Evolutionary conservation across 345 rosid genomes (phyloP), one percentile per base, ranked within the genome.

Genomic region (Eutrema heterophyllum): DNA sequence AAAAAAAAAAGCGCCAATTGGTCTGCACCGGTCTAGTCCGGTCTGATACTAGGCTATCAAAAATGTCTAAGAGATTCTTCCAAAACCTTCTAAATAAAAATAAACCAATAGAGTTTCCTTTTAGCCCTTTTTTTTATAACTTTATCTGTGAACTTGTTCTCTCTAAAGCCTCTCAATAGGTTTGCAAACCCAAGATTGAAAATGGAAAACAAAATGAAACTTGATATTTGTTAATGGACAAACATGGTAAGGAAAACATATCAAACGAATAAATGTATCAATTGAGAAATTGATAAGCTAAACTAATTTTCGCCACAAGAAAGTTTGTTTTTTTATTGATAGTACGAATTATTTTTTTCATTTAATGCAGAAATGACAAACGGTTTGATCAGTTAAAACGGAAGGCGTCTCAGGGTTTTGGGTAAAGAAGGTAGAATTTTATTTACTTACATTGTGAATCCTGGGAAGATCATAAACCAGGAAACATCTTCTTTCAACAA

Each of bases 381-480:
- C 43, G 62, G 26, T 33, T 15, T 9, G 41, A 15, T 35, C 7
- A 4, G 14, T 55, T 32, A 13, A 55, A 55, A 36, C 8, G 9
- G 10, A 57, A 2, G 43, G 62, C 9, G 44, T 57, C 12, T 45
- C 29, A 32, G 30, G 18, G 18, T 38, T 41, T 21, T 26, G 29
- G 11, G n/a, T 11, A 43, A 21, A 32, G 69, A 62, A 41, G 38
- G 36, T 63, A 32, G 7, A 43, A 27, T 6, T 32, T 64, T 51
- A 55, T 64, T 64, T 53, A 35, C 77, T 53, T 55, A 54, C 71
- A 73, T 46, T 5, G 32, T 32, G 48, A 54, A 10, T 55, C 72
- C 71, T 64, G 33, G 58, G 33, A 66, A 55, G 67, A 65, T 36
- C 41, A 45, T 65, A 65, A 73, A 66, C 72, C 67, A 65, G 59